phyloP scores from a whole-genome alignment of 148 eudicot species.

The Cornus suecica region DNA sequence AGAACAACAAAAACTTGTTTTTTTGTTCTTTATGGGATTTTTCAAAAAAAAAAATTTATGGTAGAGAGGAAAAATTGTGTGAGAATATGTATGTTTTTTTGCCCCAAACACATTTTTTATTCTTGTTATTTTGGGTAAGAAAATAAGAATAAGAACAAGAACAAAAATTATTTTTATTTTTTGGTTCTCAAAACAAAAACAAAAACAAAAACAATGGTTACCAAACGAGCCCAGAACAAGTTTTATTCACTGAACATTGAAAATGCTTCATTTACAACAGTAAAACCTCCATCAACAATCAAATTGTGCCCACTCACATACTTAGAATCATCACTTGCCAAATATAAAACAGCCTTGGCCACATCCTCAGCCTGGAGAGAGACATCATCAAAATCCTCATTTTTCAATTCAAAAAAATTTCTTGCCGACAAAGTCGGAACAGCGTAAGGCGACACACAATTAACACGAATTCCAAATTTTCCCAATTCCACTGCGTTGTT shows the following conservation, averaged over 20 bases:
- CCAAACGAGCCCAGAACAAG: too few species aligned
- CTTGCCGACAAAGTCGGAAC: slow-evolving; percentile 8
- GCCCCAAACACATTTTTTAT: too few species aligned
- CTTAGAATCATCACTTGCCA: slow-evolving; percentile 28
- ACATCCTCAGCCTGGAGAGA: slow-evolving; percentile 12
- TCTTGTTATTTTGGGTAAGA: too few species aligned
- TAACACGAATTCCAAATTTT: slow-evolving; percentile 27
- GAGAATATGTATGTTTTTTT: too few species aligned
- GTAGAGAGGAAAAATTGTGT: too few species aligned
- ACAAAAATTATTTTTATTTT: too few species aligned
- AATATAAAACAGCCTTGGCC: slow-evolving; percentile 20
- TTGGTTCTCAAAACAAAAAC: too few species aligned
- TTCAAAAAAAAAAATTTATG: too few species aligned
- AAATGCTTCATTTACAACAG: neutral
- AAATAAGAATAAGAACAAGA: too few species aligned
- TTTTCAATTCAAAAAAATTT: neutral
- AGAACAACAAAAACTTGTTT: too few species aligned
- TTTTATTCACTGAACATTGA: neutral
- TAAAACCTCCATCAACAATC: slow-evolving; percentile 28
- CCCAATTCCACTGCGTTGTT: slow-evolving; percentile 25
- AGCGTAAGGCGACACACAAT: slow-evolving; percentile 22
- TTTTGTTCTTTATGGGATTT: too few species aligned
- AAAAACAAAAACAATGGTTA: too few species aligned
- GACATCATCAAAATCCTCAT: neutral
- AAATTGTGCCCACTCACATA: slow-evolving; percentile 31